Evolutionary conservation across 371 early-diverging fungal genomes (phyloP), one percentile per base, ranked within the genome.

Genomic region (Chytridiales sp.): DNA sequence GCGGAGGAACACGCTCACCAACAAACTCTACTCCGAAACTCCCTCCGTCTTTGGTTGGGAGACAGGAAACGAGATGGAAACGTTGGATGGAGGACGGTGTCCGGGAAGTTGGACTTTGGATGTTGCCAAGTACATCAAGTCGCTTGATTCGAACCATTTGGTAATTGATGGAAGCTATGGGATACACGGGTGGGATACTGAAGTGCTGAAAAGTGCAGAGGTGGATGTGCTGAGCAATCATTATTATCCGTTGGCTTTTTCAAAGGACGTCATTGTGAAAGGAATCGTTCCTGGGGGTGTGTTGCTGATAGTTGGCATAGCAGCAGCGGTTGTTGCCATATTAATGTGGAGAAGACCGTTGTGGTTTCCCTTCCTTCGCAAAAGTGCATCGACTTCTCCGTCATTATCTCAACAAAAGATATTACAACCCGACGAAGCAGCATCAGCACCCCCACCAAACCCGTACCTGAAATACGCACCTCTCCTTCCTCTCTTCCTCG

Each of bases 11-110:
- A 71, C 73, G 5, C 40, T 73, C 44, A 65, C 65, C 29, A 72
- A 72, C 11, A 24, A 65, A 13, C 34, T 19, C 3, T 79, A 79
- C 53, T 11, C 43, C 8, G 59, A 68, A 43, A 76, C 76, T 36
- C 64, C 73, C 4, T 29, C 71, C 24, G 64, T 79, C 19, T 58
- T 74, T 4, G 77, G 67, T 0, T 75, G 75, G 75, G 72, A 79
- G 47, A 68, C 70, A 1, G 79, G 79, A 0, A 79, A 79, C 60
- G 79, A 79, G 64, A 62, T 78, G 29, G 59, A 21, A 8, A 51
- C 11, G 48, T 55, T 17, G 59, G 64, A 1, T 57, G 56, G 55
- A 39, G 35, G n/a, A 1, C 47, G 29, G 39, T 41, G 59, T 1
- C 76, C 78, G 0, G 27, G 67, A 4, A 54, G 38, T 3, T 78